Base-by-base conservation (phyloP, 768 basidiomycete species). In the Tulasnella sp. region DNA sequence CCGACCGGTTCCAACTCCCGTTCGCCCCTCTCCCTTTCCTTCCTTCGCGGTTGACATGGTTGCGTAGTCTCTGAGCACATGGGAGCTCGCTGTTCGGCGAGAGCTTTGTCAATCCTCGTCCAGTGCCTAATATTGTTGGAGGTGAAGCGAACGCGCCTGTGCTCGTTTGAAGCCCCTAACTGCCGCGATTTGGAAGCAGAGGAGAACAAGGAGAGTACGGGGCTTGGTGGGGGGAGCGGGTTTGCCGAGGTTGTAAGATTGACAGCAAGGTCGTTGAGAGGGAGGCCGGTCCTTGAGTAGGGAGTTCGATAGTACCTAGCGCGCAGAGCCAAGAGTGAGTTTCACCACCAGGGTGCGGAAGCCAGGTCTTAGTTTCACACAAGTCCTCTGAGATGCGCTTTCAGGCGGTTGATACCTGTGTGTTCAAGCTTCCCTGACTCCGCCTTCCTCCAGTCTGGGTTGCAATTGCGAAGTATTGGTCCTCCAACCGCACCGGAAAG, bases 61-160 rank as follows among this genome's bases (percentile, higher is more conserved):
- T 29, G 52, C 32, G 52, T 59, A 29, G 32, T 29, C 52, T 16
- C 11, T 70, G 71, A 19, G 44, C 66, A 34, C 42, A 42, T 22
- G n/a, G 22, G n/a, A 37, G n/a, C 64, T n/a, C 59, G 59, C 16
- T 17, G 22, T 34, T 66, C 40, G 19, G 71, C 73, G 26, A 94
- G 81, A 63, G 91, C 84, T 35, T 89, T 85, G 59, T 91, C 88
- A 47, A 94, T 81, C 79, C 90, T 89, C 65, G 86, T 89, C 91
- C 91, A 94, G 59, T 92, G 81, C 78, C 87, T 88, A 44, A 92
- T 83, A 77, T 94, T 92, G 78, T 90, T 92, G 90, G 91, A 94
- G 1, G 91, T 86, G 77, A 92, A 93, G 65, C 89, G 84, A 29
- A 90, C 84, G 12, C 84, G 82, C 1, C 86, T 86, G 22, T 92